Evolutionary conservation across 176 grass and related monocot genomes (phyloP), one percentile per base, ranked within the genome.

Genomic region (Musa itinerans): DNA sequence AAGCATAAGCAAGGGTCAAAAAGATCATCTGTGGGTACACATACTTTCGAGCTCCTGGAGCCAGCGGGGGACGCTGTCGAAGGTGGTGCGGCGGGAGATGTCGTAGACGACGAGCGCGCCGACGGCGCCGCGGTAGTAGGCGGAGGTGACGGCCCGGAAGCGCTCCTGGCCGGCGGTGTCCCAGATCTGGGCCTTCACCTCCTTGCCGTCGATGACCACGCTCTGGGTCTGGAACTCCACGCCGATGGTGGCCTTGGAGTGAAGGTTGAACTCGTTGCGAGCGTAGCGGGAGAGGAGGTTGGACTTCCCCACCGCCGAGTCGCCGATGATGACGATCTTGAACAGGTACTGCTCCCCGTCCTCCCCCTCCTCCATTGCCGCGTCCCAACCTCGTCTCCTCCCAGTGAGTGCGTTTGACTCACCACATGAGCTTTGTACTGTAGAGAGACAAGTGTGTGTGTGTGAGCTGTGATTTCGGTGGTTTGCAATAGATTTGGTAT

Each of bases 121-220:
- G 19, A 71, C 68, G 16, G 68, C 68, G 14, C 68, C 68, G 68
- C 68, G 68, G 15, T 71, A 71, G 68, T 71, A 71, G 49, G 68
- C 68, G 49, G 68, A 71, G 48, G 68, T 71, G 68, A 71, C 68
- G 12, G 68, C 68, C 48, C 68, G 68, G 68, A 71, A 71, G 19
- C 68, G 68, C 68, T 71, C 78, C 82, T 85, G 83, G 58, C 83
- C 83, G 7, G 83, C 83, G 52, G 83, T 85, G 63, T 85, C 83
- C 83, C 83, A 85, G 77, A 85, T 85, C 77, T 85, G 83, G 15
- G 83, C 83, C 55, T 85, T 85, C 53, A 85, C 48, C 71, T 85
- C 83, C 53, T 80, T 80, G 1, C 77, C 83, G 22, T 85, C 83
- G 78, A 85, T 80, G 14, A 49, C 73, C 54, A 75, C 27, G 25